These are phyloP conservation scores for Penicillium psychrosexuale DNA, from an alignment of 2,329 filamentous ascomycete genomes.

Conservation along the genomic window DNA sequence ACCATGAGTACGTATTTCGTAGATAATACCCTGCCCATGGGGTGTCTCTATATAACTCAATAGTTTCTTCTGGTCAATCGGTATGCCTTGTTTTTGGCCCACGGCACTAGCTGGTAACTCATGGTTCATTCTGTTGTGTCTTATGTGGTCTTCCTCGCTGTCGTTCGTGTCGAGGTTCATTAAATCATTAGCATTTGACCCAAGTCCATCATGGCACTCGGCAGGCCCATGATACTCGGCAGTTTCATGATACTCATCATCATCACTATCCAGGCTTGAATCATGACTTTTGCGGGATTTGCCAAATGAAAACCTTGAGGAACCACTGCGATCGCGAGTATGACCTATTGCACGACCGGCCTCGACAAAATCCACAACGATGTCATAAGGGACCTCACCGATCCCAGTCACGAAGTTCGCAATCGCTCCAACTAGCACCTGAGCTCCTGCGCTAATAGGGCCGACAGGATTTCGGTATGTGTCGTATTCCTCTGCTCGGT, in stretches of 20 bases:
- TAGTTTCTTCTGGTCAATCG: constrained; percentile 8
- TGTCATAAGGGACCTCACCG: constrained; percentile 64
- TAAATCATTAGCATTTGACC: not conserved
- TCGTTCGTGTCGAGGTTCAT: not conserved
- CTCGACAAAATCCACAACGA: constrained; percentile 49
- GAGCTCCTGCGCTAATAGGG: constrained; percentile 72
- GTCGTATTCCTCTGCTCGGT: constrained; percentile 64
- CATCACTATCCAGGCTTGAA: constrained; percentile 1
- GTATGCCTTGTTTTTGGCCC: constrained; percentile 7
- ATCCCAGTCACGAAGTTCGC: constrained; percentile 77
- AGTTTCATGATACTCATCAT: not conserved
- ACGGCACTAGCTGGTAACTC: not conserved
- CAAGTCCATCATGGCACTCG: not conserved
- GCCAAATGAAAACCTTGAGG: not conserved
- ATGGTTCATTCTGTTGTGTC: not conserved
- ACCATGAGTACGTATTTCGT: constrained; percentile 12
- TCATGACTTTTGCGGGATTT: not conserved
- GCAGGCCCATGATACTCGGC: not conserved
- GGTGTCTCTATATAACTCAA: constrained; percentile 9
- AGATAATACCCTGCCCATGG: not conserved
- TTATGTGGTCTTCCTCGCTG: not conserved
- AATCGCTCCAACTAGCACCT: constrained; percentile 77
- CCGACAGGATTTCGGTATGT: constrained; percentile 76
- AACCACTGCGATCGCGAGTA: constrained; percentile 55
- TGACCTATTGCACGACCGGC: constrained; percentile 46